Evolutionary conservation across 495 filamentous ascomycete species (phyloP).

Genomic region (Aspergillus nidulans): DNA sequence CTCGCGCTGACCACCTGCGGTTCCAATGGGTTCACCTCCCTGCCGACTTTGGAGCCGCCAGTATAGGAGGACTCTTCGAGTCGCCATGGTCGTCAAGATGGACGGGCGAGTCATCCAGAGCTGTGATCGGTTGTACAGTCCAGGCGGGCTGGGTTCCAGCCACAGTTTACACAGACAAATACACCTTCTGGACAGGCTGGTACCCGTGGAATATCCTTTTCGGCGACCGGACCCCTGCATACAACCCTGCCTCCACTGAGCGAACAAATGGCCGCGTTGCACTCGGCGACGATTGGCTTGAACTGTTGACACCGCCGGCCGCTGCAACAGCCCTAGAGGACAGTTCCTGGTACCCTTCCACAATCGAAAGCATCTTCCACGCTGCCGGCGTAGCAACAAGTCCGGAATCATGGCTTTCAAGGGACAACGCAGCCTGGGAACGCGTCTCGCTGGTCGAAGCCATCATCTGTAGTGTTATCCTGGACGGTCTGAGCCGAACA

Average conservation of each 20-base stretch:
- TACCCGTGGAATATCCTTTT: constrained; percentile 9
- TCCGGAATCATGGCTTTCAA: background rate
- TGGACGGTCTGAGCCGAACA: constrained; percentile 14
- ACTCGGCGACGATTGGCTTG: constrained; percentile 9
- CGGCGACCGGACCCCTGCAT: constrained; percentile 11
- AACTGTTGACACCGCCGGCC: constrained; percentile 11
- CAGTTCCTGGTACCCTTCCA: constrained; percentile 7
- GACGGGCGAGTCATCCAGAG: constrained; percentile 5
- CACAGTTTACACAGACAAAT: constrained; percentile 15
- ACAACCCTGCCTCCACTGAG: background rate
- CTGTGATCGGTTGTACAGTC: constrained; percentile 15
- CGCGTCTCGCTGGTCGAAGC: constrained; percentile 7
- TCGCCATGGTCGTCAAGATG: constrained; percentile 4
- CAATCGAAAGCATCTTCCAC: constrained; percentile 16
- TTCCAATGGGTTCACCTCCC: constrained; percentile 15
- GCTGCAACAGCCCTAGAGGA: background rate
- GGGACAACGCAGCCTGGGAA: background rate
- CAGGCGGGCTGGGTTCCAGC: constrained; percentile 17
- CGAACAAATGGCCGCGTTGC: constrained; percentile 8
- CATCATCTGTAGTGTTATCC: constrained; percentile 11
- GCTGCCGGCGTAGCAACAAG: background rate
- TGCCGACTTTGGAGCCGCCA: constrained; percentile 4
- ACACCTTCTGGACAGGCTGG: constrained; percentile 9
- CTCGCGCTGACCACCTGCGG: constrained; percentile 3
- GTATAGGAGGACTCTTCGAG: constrained; percentile 12